Evolutionary conservation across 331 rosid genomes (phyloP).

Genomic region (Acacia pycnantha): DNA sequence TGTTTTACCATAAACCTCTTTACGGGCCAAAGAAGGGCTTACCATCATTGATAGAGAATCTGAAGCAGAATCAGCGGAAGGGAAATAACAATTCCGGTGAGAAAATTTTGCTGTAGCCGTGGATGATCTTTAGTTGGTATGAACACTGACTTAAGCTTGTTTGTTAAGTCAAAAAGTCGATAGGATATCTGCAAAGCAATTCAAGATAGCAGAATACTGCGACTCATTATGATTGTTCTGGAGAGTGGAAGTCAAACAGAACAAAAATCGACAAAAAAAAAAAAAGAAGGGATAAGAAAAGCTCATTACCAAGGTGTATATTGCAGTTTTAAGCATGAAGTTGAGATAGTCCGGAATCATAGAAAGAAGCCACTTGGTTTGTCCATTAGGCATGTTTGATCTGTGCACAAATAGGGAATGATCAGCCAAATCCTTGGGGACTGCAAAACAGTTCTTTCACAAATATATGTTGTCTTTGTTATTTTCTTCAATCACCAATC

Average conservation of each 20-base stretch:
- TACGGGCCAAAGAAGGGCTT: background rate
- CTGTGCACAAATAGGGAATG: constrained; percentile 43
- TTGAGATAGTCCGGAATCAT: constrained; percentile 31
- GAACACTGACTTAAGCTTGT: constrained; percentile 74
- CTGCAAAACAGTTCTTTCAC: too few relatives aligned
- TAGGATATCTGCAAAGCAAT: constrained; percentile 68
- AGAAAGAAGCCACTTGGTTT: constrained; percentile 97
- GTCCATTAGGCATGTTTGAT: constrained; percentile 87
- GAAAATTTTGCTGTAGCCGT: constrained; percentile 69
- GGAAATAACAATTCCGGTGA: constrained; percentile 54
- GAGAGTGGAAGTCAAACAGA: constrained; percentile 25
- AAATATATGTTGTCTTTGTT: too few relatives aligned
- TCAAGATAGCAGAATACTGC: constrained; percentile 27
- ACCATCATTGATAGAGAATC: constrained; percentile 27
- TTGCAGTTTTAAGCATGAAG: constrained; percentile 52
- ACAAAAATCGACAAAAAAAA: background rate
- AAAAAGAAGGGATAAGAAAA: constrained; percentile 1
- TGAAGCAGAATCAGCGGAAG: constrained; percentile 58
- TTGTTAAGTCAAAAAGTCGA: constrained; percentile 86
- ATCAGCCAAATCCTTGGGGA: background rate
- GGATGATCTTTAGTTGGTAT: constrained; percentile 79
- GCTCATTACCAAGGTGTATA: constrained; percentile 66
- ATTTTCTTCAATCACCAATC: too few relatives aligned
- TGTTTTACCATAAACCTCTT: constrained; percentile 1
- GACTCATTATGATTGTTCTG: constrained; percentile 25